Evolutionary conservation across 192 early-diverging fungal genomes (phyloP), one percentile per base, ranked within the genome.

Genomic region (Coemansia sp.): DNA sequence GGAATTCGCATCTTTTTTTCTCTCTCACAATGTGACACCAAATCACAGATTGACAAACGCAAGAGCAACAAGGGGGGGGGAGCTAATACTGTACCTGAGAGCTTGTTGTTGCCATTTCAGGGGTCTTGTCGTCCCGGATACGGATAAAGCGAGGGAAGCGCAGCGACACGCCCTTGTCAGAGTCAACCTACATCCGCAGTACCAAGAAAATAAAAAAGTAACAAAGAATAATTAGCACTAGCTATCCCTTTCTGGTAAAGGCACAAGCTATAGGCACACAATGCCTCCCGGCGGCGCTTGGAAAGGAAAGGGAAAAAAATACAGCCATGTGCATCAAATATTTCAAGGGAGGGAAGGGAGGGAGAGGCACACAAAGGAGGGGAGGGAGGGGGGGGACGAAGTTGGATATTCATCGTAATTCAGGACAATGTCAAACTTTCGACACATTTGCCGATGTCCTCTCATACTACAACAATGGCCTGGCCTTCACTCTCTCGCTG

Each of bases 141-240:
- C 95, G 88, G 63, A 99, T 91, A 71, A 99, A 99, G 29, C 98
- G 85, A 39, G 98, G 98, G 81, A 99, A 99, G 36, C 98, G 93
- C 59, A 99, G 84, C 32, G 95, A 97, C 38, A 99, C 92, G 10
- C 98, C 98, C 79, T 96, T 98, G 68, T 67, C 76, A 4, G 82
- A 63, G 64, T 97, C 93, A 27, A 91, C 72, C 89, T 90, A 81
- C 49, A 81, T 9, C 31, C 31, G 2, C n/a, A n/a, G 14, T 1
- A 40, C 62, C 2, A 17, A 62, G 49, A 40, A 24, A 43, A 41
- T n/a, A n/a, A n/a, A n/a, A n/a, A 45, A 63, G 51, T 43, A 68
- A 57, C 59, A 47, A 68, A 64, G 43, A 54, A 67, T 17, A 36
- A 12, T 41, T 39, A 62, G 49, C 51, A 62, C 25, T 20, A 29